Base-by-base conservation (phyloP, 2,329 filamentous ascomycete species). In the Neophaeococcomyces mojaviensis region DNA sequence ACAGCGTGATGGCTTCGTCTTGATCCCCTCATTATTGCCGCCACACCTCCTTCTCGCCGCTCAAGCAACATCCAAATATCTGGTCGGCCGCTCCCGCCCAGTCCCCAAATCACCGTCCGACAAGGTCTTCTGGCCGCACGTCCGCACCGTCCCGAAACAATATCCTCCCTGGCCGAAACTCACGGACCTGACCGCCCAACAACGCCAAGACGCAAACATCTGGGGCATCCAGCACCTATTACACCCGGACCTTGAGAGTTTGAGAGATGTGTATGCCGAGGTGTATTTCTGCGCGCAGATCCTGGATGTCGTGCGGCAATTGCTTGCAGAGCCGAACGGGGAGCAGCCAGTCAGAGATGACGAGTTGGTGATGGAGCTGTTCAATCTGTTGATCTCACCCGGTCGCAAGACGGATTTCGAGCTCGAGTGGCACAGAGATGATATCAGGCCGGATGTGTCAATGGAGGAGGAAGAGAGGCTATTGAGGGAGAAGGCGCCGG, bases 221-320 rank as follows among this genome's bases (percentile, higher is more conserved):
- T 94, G 88, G 88, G 88, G 87, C 52, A 83, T 94, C 2, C 88
- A 94, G 70, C 85, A 89, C 64, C 74, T 94, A 4, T 72, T 94
- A 58, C 82, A 89, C 63, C 87, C 87, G 0, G 69, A 73, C 1
- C 77, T 90, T 55, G 76, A 79, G 0, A 39, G 38, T 15, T 74
- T 77, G 44, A 72, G 77, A 49, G 64, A 71, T 2, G 61, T 72
- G 2, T 94, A 89, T 64, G 76, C 80, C 4, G 62, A 70, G 41
- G 71, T 77, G 47, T 94, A 95, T 67, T 94, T 94, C 61, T 78
- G 80, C 28, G 68, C 76, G 18, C 70, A 73, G 20, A 68, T 90
- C 6, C 64, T 90, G 0, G 61, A 65, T 24, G 73, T 84, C 1
- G 82, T 83, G 1, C 77, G 76, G 53, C 76, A 80, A 59, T 67